Conservation (phyloP, 345 rosid species). For the Eucalyptus cloeziana region DNA sequence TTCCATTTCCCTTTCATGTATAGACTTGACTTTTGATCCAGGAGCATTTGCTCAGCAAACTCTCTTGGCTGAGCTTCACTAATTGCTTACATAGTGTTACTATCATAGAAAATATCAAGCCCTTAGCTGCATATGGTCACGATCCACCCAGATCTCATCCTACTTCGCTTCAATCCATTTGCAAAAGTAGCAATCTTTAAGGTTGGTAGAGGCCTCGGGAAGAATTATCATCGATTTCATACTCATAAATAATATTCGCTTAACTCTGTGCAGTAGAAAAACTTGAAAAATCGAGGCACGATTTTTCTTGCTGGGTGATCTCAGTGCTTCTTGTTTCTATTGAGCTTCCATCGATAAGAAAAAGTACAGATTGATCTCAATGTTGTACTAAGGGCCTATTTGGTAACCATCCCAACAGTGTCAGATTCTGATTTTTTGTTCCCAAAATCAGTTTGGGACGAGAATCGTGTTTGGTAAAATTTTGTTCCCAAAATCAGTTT, state of each 20-base stretch:
- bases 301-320: not conserved
- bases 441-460: no score
- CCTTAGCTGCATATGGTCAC: no score
- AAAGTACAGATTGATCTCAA: no score
- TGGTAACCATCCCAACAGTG: no score
- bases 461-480: no score
- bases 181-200: no score
- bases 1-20: not conserved
- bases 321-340: not conserved
- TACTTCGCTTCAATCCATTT: no score
- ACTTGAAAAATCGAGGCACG: not conserved
- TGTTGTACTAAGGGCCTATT: no score
- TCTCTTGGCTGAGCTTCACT: not conserved
- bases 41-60: not conserved
- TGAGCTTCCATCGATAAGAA: not conserved
- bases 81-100: not conserved
- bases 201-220: not conserved
- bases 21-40: not conserved
- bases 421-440: no score
- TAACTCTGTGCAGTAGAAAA: no score
- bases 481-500: no score
- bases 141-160: not conserved
- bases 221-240: not conserved
- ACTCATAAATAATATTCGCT: not conserved
- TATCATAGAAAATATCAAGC: not conserved